These are phyloP conservation scores for Dictyostelium purpureum DNA, from an alignment of 78 protist genomes.

Conservation along the genomic window DNA sequence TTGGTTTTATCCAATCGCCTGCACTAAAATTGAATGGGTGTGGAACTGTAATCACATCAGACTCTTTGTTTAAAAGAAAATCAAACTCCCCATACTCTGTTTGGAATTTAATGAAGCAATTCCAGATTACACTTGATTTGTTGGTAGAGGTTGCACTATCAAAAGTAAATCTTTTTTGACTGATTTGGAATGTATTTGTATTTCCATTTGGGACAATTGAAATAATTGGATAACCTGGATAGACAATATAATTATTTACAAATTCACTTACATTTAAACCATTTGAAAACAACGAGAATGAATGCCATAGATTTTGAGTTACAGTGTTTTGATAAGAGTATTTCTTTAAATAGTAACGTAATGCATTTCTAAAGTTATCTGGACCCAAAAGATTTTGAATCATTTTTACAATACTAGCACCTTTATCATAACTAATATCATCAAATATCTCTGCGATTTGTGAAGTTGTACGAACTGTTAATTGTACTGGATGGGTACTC, in stretches of 20 bases:
- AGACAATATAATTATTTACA: slow-evolving; percentile 82
- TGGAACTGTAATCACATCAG: slow-evolving; percentile 4
- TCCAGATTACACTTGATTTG: too few relatives aligned
- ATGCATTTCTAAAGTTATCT: slow-evolving; percentile 83
- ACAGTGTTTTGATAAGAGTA: slow-evolving; percentile 79
- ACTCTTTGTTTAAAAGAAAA: neutral
- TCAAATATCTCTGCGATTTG: slow-evolving; percentile 91
- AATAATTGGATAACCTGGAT: slow-evolving; percentile 92
- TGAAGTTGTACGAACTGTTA: slow-evolving; percentile 46
- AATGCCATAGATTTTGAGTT: slow-evolving; percentile 92
- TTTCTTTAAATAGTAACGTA: slow-evolving; percentile 76
- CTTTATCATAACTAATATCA: slow-evolving; percentile 87
- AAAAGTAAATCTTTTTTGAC: too few relatives aligned
- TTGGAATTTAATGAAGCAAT: slow-evolving; percentile 13
- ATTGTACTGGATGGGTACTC: slow-evolving; percentile 91
- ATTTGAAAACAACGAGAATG: slow-evolving; percentile 56
- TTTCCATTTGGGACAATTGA: slow-evolving; percentile 1
- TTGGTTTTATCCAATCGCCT: slow-evolving; percentile 89
- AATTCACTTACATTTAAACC: neutral
- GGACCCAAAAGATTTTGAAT: slow-evolving; percentile 80
- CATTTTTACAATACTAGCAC: slow-evolving; percentile 87
- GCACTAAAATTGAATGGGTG: neutral
- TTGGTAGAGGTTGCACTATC: too few relatives aligned
- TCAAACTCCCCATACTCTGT: slow-evolving; percentile 5
- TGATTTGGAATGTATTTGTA: too few relatives aligned